Conservation (phyloP, 2,329 filamentous ascomycete species). For the Diaporthe velutina region DNA sequence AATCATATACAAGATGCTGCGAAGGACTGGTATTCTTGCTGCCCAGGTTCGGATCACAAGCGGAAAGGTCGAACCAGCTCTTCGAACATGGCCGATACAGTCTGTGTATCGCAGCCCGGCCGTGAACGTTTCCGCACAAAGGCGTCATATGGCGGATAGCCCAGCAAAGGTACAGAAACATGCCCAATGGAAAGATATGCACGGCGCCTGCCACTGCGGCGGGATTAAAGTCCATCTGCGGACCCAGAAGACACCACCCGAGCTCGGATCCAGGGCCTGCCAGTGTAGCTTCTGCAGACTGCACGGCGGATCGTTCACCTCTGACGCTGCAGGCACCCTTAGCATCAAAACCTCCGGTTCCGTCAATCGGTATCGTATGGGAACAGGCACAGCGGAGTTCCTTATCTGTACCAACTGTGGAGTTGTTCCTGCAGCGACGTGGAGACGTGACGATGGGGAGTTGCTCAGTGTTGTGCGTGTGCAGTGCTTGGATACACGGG, state of each 20-base stretch:
- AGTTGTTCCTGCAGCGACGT: neutral
- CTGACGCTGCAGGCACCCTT: neutral
- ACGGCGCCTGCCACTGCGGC: slow-evolving; percentile 13
- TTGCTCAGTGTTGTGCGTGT: slow-evolving; percentile 9
- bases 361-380: slow-evolving; percentile 7
- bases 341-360: neutral
- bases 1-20: neutral
- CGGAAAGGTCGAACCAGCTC: neutral
- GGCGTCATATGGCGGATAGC: neutral
- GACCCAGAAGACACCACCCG: slow-evolving; percentile 19
- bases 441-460: slow-evolving; percentile 10
- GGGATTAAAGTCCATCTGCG: slow-evolving; percentile 13
- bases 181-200: neutral
- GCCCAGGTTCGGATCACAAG: neutral
- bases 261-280: slow-evolving; percentile 5
- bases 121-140: neutral
- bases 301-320: slow-evolving; percentile 13
- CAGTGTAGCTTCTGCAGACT: slow-evolving; percentile 11
- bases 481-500: slow-evolving; percentile 12
- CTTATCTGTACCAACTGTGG: slow-evolving; percentile 1
- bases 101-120: neutral
- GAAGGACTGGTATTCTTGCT: neutral
- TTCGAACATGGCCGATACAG: slow-evolving; percentile 1
- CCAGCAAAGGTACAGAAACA: slow-evolving; percentile 5
- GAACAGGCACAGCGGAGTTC: slow-evolving; percentile 8